Evolutionary conservation across 495 filamentous ascomycete species (phyloP), one percentile per base, ranked within the genome.

Genomic region (Evernia prunastri): DNA sequence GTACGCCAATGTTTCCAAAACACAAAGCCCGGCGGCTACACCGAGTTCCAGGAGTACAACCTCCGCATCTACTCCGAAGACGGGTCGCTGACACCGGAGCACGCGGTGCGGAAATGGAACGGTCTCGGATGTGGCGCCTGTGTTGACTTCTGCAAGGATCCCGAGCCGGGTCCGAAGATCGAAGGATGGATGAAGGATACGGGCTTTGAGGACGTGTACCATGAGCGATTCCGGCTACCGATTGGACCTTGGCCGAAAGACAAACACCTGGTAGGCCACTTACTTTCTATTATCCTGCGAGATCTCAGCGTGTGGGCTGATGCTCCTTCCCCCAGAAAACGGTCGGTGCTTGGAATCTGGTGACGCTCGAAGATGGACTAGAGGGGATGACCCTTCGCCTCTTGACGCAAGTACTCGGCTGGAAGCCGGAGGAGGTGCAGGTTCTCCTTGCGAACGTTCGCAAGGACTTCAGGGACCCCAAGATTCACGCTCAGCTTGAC

Each of bases 361-460:
- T 76, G 13, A 75, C 78, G n/a, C 70, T 79, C 37, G 57, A 77
- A 51, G 74, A 80, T 61, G 76, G 78, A 7, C 68, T 81, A 0
- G 72, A 75, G 45, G 72, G 73, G 0, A 78, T 80, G 63, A 75
- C 74, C 18, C 65, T 80, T 36, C 74, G 75, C 2, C 70, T 81
- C 0, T 84, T 85, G 53, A 86, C 82, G 3, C 76, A 76, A 18
- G 78, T 81, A 0, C 72, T 84, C 3, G 80, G 81, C 3, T 84
- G 84, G 81, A 76, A 72, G 0, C 72, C 77, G n/a, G 80, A 81
- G 12, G 77, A 88, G 62, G 79, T 82, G 25, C 78, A 85, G 63
- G 74, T 80, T 17, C 76, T 87, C 59, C 75, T 85, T 10, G 77
- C 75, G 23, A 74, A 81, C 7, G 78, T 86, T 1, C 76, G 82